Evolutionary conservation across 108 stramenopile species (phyloP).

Genomic region (Nannochloropsis granulata): DNA sequence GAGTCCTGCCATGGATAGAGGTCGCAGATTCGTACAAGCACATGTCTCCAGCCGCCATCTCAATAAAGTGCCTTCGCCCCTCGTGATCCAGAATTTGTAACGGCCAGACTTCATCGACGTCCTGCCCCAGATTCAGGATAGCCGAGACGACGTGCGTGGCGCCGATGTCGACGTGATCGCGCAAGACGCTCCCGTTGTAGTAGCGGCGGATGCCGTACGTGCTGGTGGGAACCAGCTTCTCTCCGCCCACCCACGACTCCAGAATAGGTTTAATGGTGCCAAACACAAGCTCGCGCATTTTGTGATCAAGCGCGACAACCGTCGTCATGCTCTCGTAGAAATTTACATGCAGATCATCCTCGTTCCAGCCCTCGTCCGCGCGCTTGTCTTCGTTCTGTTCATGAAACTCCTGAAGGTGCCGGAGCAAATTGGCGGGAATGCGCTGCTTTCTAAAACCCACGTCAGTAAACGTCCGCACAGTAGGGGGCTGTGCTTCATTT

Average conservation of each 20-base stretch:
- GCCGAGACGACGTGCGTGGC: constrained; percentile 65
- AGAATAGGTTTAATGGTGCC: constrained; percentile 49
- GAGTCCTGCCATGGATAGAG: constrained; percentile 65
- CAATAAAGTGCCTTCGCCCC: constrained; percentile 65
- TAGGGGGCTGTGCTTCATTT: neutral
- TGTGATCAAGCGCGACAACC: neutral
- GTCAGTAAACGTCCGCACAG: neutral
- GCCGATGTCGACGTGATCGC: constrained; percentile 71
- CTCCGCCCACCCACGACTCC: constrained; percentile 51
- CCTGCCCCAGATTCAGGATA: constrained; percentile 81
- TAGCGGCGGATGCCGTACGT: constrained; percentile 80
- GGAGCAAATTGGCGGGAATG: neutral
- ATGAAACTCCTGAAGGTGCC: neutral
- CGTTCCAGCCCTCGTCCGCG: neutral
- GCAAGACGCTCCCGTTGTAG: constrained; percentile 55
- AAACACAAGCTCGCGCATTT: neutral
- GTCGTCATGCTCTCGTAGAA: neutral
- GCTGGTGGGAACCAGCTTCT: constrained; percentile 60
- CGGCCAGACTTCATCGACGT: constrained; percentile 69
- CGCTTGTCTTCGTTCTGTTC: neutral
- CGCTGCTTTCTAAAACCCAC: neutral
- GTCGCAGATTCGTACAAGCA: constrained; percentile 73
- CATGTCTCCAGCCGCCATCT: constrained; percentile 83
- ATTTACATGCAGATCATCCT: neutral
- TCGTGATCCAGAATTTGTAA: constrained; percentile 74